phyloP scores from a whole-genome alignment of 179 eudicot genomes.

The Spinacia oleracea region DNA sequence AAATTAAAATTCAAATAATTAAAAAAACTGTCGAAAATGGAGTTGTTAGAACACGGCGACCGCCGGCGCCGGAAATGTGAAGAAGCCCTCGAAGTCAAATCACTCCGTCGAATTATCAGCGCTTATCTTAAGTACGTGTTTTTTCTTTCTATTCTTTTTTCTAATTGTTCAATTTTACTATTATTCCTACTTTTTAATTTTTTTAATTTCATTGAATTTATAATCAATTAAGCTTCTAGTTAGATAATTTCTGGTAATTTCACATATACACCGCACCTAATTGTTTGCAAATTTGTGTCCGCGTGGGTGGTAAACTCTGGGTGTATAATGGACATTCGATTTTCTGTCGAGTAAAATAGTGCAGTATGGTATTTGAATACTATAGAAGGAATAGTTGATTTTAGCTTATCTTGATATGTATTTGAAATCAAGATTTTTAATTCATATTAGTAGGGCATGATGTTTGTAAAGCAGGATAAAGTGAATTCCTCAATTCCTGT shows the following conservation, averaged over 20 bases:
- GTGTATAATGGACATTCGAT: no score
- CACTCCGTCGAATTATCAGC: slow-evolving; percentile 82
- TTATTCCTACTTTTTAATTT: not conserved
- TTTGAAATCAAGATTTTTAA: not conserved
- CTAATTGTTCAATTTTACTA: not conserved
- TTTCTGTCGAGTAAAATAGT: no score
- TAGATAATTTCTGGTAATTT: no score
- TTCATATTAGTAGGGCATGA: not conserved
- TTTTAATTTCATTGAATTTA: not conserved
- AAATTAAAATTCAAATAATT: not conserved
- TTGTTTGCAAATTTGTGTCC: no score
- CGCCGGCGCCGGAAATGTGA: slow-evolving; percentile 56
- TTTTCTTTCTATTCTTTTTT: not conserved
- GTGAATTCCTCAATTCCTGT: not conserved
- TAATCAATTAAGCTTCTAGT: not conserved
- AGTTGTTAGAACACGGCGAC: slow-evolving; percentile 34
- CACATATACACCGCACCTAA: no score
- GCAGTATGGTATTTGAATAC: no score
- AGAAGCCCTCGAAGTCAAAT: slow-evolving; percentile 89
- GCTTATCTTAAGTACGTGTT: slow-evolving; percentile 75
- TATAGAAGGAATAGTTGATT: no score
- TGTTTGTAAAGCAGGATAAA: not conserved
- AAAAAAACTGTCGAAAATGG: slow-evolving; percentile 10
- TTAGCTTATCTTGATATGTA: not conserved
- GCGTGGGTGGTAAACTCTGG: no score